Percentiles rank a stretch among this genome's conserved stretches.
These are phyloP conservation scores for Acaromyces ingoldii DNA, from an alignment of 1,284 basidiomycete genomes.

Conservation along the genomic window DNA sequence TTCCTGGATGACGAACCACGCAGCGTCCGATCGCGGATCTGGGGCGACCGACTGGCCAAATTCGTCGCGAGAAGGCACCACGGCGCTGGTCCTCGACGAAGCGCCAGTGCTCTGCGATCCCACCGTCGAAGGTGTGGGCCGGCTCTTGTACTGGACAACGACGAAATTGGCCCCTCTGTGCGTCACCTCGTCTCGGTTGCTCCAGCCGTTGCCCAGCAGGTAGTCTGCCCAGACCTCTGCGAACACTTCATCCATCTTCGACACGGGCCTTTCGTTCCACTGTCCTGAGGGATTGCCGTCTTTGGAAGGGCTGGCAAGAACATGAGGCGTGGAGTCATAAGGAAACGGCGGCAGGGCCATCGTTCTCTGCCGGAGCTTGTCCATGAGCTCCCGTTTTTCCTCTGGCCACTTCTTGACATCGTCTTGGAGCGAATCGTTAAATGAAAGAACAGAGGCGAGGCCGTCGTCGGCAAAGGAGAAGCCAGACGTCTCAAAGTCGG, in stretches of 20 bases:
- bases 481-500: constrained; percentile 35
- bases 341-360: constrained; percentile 35
- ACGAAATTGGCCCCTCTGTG: constrained; percentile 48
- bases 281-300: constrained; percentile 10
- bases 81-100: constrained; percentile 14
- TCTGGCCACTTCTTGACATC: constrained; percentile 38
- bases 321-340: constrained; percentile 35
- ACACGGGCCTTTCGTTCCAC: constrained; percentile 14
- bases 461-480: constrained; percentile 24
- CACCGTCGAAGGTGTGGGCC: constrained; percentile 25
- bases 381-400: constrained; percentile 20
- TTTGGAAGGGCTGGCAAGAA: constrained; percentile 26
- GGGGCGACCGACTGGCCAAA: constrained; percentile 11
- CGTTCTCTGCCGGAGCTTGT: constrained; percentile 24
- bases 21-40: constrained; percentile 30
- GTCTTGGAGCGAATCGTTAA: constrained; percentile 37
- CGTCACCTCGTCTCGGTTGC: constrained; percentile 47
- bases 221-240: constrained; percentile 49
- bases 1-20: constrained; percentile 49
- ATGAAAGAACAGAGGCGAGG: constrained; percentile 34
- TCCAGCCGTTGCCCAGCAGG: constrained; percentile 46
- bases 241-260: constrained; percentile 43
- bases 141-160: constrained; percentile 43
- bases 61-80: constrained; percentile 16
- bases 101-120: constrained; percentile 19